phyloP scores from a whole-genome alignment of 2,329 filamentous ascomycete genomes.

The Cercospora sp. region DNA sequence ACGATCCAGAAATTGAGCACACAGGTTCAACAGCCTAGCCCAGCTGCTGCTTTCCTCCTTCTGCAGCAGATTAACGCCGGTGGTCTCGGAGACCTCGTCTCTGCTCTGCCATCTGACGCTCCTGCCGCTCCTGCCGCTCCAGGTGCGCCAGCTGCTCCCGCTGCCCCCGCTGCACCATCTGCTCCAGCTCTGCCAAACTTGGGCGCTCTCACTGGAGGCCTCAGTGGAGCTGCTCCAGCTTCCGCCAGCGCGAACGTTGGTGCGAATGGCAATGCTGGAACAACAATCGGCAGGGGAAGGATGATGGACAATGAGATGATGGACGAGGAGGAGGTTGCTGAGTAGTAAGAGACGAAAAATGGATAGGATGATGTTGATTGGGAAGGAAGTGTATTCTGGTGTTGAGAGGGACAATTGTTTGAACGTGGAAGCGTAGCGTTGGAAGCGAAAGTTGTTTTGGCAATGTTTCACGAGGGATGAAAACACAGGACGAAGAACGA shows the following conservation, averaged over 20 bases:
- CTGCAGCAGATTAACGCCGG: constrained; percentile 17
- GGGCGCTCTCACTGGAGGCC: too few species aligned
- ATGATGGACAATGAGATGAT: neutral
- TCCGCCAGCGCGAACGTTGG: neutral
- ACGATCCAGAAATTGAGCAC: constrained; percentile 10
- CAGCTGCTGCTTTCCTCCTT: constrained; percentile 15
- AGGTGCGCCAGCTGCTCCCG: neutral
- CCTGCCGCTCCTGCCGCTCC: neutral
- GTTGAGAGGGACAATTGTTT: neutral
- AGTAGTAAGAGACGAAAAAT: neutral
- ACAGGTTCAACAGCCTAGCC: constrained; percentile 1
- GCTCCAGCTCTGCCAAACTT: neutral
- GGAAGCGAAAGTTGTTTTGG: neutral
- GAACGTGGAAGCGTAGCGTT: neutral
- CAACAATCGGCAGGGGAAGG: neutral
- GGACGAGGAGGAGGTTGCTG: neutral
- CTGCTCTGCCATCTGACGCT: neutral
- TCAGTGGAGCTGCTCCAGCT: neutral
- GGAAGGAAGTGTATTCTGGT: neutral
- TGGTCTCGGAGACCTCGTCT: neutral
- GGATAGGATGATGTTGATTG: neutral
- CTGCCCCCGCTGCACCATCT: neutral
- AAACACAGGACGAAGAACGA: neutral
- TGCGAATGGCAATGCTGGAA: neutral
- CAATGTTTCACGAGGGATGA: neutral